Evolutionary conservation across 768 basidiomycete genomes (phyloP), one percentile per base, ranked within the genome.

Genomic region (Daedalea quercina): DNA sequence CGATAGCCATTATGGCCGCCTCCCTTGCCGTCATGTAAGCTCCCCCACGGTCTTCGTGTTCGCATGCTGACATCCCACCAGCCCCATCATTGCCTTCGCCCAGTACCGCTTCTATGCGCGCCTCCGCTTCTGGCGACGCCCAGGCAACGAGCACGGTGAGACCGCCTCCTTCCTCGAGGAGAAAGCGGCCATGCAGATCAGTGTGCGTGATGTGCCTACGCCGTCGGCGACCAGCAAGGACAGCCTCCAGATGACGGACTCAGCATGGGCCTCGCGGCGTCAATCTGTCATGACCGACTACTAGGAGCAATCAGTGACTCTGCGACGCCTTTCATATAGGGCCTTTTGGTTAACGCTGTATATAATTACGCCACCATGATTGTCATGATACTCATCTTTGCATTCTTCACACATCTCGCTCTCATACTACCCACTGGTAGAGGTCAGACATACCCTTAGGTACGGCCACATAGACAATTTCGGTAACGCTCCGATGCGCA

Each of bases 21-120:
- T 85, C 85, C 2, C 59, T 87, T 34, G 78, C 59, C 15, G 60
- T 81, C 15, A 81, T 73, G 83, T 86, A 63, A 54, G 82, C 73
- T n/a, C 34, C 34, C 28, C 4, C 11, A 31, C 28, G 4, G 28
- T 31, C 28, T 23, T 8, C 44, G 17, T 3, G 26, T 42, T 44
- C 31, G 42, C 37, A 42, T 43, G 34, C 24, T 8, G 17, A 17
- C 3, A 11, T 23, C 15, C 22, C 17, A n/a, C 1, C 47, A 84
- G 82, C 26, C 81, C 80, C 2, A 57, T 74, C 3, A 69, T 84
- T 25, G 80, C 81, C 1, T 73, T 71, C 60, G 70, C 64, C 3
- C 84, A 85, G 51, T 79, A 83, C 64, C 70, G 66, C 43, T 33
- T 74, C 7, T 40, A 40, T 15, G 7, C 15, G 67, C 67, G 3